Percentiles rank a stretch among this genome's conserved stretches.
These are phyloP conservation scores for Trichoderma gamsii DNA, from an alignment of 495 filamentous ascomycete genomes.

Conservation along the genomic window DNA sequence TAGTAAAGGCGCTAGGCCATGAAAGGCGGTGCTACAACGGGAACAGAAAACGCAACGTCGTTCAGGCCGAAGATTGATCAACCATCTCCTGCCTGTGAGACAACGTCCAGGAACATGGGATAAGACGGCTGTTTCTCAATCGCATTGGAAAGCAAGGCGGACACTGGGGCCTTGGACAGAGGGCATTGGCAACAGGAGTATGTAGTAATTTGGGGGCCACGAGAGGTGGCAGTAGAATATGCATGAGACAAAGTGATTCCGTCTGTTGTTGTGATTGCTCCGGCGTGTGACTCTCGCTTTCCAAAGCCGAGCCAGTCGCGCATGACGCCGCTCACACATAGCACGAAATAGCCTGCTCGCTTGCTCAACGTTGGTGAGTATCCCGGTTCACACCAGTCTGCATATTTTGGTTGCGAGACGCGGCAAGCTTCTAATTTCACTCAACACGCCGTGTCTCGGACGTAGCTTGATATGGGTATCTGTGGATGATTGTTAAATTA, in stretches of 20 bases:
- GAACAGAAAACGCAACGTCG: not conserved
- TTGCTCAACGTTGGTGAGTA: not conserved
- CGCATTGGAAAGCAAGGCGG: constrained; percentile 1
- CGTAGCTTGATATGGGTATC: too few species aligned
- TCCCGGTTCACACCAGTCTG: not conserved
- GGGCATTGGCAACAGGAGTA: not conserved
- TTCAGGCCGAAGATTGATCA: not conserved
- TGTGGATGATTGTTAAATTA: not conserved
- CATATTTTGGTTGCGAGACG: not conserved
- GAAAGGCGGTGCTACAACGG: not conserved
- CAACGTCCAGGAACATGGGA: not conserved
- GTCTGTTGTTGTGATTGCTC: not conserved
- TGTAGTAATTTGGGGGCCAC: not conserved
- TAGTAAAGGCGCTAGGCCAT: constrained; percentile 1
- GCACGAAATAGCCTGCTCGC: not conserved
- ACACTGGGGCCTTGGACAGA: not conserved
- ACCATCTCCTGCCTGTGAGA: not conserved
- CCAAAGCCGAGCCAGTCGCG: not conserved
- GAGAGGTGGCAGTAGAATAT: not conserved
- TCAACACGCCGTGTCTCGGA: not conserved
- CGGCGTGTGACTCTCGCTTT: not conserved
- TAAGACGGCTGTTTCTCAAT: not conserved
- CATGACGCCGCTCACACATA: constrained; percentile 3
- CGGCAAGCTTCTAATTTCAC: not conserved
- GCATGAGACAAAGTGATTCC: constrained; percentile 7